Evolutionary conservation across 805 yeast genomes (phyloP).

Genomic region (Priceomyces fermenticarens): DNA sequence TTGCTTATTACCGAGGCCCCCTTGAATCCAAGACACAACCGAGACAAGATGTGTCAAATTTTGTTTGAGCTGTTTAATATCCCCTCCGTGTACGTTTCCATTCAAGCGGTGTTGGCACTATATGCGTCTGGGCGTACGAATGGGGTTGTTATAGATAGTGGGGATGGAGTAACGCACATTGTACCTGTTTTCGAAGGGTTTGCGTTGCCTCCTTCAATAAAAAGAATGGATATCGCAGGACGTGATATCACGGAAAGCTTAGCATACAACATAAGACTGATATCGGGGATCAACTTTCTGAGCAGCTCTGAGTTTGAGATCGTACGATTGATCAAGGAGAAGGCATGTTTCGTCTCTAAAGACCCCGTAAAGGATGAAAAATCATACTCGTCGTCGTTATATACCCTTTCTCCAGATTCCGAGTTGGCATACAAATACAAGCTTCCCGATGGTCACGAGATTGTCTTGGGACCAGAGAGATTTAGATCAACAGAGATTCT

Average conservation of each 20-base stretch:
- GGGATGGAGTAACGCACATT: conserved; percentile 86
- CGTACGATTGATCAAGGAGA: conserved; percentile 74
- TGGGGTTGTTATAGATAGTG: conserved; percentile 86
- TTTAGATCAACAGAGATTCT: conserved; percentile 78
- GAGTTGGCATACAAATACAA: conserved; percentile 42
- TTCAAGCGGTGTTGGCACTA: conserved; percentile 77
- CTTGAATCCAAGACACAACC: conserved; percentile 61
- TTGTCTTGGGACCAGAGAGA: conserved; percentile 64
- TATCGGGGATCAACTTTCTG: conserved; percentile 57
- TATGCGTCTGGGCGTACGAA: conserved; percentile 91
- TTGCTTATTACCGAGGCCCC: conserved; percentile 87
- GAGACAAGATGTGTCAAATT: conserved; percentile 61
- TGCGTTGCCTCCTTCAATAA: conserved; percentile 66
- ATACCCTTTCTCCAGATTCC: conserved; percentile 14
- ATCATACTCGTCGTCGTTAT: conserved; percentile 27
- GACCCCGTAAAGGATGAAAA: conserved; percentile 59
- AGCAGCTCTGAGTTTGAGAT: conserved; percentile 82
- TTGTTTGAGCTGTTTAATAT: conserved; percentile 70
- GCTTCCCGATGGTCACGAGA: conserved; percentile 80
- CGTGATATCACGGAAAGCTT: conserved; percentile 78
- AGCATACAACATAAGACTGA: conserved; percentile 62
- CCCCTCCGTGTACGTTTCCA: conserved; percentile 70
- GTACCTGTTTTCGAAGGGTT: conserved; percentile 93
- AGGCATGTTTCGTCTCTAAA: conserved; percentile 60
- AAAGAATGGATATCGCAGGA: conserved; percentile 81